Evolutionary conservation across 2,329 filamentous ascomycete genomes (phyloP), one percentile per base, ranked within the genome.

Genomic region (Xylaria sp.): DNA sequence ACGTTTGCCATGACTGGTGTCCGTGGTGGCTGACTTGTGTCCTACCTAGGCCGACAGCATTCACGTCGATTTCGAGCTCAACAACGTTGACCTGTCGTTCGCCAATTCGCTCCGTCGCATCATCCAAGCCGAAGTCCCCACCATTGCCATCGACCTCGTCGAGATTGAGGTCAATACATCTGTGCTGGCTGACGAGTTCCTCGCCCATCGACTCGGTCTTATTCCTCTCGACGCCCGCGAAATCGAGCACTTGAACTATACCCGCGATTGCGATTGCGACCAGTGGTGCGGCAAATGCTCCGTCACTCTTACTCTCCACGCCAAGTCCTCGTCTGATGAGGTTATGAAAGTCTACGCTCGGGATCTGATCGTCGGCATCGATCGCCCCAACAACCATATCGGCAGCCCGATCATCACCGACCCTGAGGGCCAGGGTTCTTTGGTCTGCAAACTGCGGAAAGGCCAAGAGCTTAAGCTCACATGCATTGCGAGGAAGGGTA

Each of bases 401-500:
- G 93, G 93, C 52, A 85, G 83, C 63, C 92, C 93, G 1, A 86
- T 97, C 60, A 90, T 96, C 69, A 87, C 83, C 50, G 93, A 99
- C 72, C 83, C 88, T 0, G 90, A 93, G 54, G 87, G 87, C 9
- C 84, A 89, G 59, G 94, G 94, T 1, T 85, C 89, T 50, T 81
- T 97, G 67, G 93, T 99, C 66, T 90, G 89, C 70, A 97, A 97
- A 80, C 78, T 99, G 71, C 83, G 93, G 60, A 89, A 88, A 71
- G 91, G 89, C 2, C 94, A 99, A 76, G 92, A 96, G 75, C 78
- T 99, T 62, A 88, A 91, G 73, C 84, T 99, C 71, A 90, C 85
- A 63, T 97, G 93, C 72, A 89, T 97, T 66, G 94, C 93, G 54
- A 97, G 96, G 81, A 97, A 97, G 81, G 94, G 94, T 1, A 97